Evolutionary conservation across 768 basidiomycete species (phyloP).

Genomic region (Lenzites betulinus): DNA sequence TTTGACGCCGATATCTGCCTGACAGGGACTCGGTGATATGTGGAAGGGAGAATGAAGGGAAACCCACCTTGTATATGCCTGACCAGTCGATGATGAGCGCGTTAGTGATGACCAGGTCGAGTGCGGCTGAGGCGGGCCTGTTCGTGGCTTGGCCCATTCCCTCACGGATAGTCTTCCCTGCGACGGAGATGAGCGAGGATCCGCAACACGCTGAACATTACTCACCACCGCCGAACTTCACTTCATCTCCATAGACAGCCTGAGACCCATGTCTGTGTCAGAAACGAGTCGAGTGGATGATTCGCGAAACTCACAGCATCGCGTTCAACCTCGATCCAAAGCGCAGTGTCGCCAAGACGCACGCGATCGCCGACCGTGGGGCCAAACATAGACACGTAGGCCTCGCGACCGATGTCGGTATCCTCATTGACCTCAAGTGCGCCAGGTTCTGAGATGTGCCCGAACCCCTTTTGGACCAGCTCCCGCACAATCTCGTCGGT

Average conservation of each 20-base stretch:
- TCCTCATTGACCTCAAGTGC: conserved; percentile 52
- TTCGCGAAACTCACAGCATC: conserved; percentile 56
- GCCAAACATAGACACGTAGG: conserved; percentile 93
- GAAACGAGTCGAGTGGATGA: neutral
- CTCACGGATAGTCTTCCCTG: conserved; percentile 92
- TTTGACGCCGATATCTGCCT: conserved; percentile 96
- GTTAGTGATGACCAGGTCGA: conserved; percentile 95
- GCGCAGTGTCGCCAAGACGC: conserved; percentile 81
- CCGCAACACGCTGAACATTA: conserved; percentile 13
- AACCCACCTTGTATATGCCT: conserved; percentile 85
- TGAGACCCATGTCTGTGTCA: conserved; percentile 28
- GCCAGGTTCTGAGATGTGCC: conserved; percentile 67
- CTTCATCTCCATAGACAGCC: conserved; percentile 93
- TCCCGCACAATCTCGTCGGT: conserved; percentile 49
- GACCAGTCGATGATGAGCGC: conserved; percentile 93
- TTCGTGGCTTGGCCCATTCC: conserved; percentile 95
- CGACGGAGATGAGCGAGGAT: neutral
- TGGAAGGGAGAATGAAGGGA: neutral
- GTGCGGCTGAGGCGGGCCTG: conserved; percentile 59
- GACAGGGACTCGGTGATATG: neutral
- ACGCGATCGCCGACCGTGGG: conserved; percentile 92
- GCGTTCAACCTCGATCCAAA: conserved; percentile 92
- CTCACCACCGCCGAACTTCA: conserved; percentile 94
- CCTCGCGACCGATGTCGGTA: conserved; percentile 62
- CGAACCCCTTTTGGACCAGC: conserved; percentile 65